Percentiles rank a stretch among this genome's conserved stretches.
These are phyloP conservation scores for Populus tomentosa DNA, from an alignment of 441 rosid genomes.

Conservation along the genomic window DNA sequence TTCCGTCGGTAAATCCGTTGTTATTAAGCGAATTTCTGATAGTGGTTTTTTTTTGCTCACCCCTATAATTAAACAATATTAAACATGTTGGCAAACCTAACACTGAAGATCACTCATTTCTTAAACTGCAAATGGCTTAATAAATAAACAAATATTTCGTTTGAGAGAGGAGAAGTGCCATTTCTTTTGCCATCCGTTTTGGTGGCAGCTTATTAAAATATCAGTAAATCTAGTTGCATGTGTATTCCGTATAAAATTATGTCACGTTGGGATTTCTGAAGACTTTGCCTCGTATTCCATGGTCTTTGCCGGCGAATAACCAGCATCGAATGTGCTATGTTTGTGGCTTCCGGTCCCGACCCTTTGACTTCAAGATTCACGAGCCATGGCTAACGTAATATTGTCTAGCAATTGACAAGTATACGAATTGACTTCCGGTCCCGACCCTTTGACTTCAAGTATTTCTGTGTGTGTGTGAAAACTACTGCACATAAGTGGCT, in stretches of 20 bases:
- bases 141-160: not conserved
- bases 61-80: no score
- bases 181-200: not conserved
- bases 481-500: no score
- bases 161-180: not conserved
- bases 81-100: no score
- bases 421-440: not conserved
- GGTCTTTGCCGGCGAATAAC: conserved; percentile 5
- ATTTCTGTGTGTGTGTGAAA: no score
- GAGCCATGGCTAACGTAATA: not conserved
- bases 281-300: not conserved
- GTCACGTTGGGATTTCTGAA: not conserved
- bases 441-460: no score
- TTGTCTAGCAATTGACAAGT: not conserved
- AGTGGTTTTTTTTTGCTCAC: no score
- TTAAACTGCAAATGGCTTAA: not conserved
- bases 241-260: not conserved
- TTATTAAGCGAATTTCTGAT: no score
- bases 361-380: not conserved
- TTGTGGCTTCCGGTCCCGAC: not conserved
- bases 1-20: no score
- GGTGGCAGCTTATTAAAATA: not conserved
- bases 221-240: not conserved
- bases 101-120: no score
- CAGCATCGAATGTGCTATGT: conserved; percentile 5